Evolutionary conservation across 208 protist genomes (phyloP).

Genomic region (Acanthamoeba triangularis): DNA sequence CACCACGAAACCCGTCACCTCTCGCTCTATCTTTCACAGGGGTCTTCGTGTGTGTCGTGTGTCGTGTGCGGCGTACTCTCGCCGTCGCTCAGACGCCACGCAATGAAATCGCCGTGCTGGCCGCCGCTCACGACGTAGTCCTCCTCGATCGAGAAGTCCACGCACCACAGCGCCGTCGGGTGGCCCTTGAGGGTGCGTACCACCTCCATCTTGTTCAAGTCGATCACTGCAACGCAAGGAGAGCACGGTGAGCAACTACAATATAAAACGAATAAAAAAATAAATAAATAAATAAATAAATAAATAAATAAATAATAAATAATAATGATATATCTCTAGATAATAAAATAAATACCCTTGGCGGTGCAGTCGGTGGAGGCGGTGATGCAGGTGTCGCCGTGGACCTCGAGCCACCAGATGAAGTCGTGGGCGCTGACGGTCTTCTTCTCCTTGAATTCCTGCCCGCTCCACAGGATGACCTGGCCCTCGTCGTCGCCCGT

Average conservation of each 20-base stretch:
- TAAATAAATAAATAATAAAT: neutral
- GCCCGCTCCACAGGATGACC: constrained; percentile 43
- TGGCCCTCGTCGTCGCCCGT: constrained; percentile 50
- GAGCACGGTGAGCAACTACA: neutral
- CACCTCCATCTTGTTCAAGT: constrained; percentile 34
- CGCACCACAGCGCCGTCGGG: constrained; percentile 32
- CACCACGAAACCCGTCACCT: neutral
- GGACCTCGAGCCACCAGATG: constrained; percentile 51
- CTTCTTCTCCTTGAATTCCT: constrained; percentile 1
- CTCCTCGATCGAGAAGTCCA: constrained; percentile 61
- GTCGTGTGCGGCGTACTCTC: neutral
- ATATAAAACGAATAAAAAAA: too few relatives aligned
- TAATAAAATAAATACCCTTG: neutral
- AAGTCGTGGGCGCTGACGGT: constrained; percentile 25
- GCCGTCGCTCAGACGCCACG: constrained; percentile 28
- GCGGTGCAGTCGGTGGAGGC: constrained; percentile 37
- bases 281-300: too few relatives aligned
- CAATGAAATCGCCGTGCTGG: constrained; percentile 37
- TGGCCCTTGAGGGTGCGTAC: constrained; percentile 26
- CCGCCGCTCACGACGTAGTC: constrained; percentile 57
- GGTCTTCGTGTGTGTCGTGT: too few relatives aligned
- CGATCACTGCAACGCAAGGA: neutral
- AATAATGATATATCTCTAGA: too few relatives aligned
- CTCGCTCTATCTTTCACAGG: too few relatives aligned
- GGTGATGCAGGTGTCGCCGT: constrained; percentile 39